Conservation (phyloP, 2,329 filamentous ascomycete genomes). For the Amylocarpus encephaloides region DNA sequence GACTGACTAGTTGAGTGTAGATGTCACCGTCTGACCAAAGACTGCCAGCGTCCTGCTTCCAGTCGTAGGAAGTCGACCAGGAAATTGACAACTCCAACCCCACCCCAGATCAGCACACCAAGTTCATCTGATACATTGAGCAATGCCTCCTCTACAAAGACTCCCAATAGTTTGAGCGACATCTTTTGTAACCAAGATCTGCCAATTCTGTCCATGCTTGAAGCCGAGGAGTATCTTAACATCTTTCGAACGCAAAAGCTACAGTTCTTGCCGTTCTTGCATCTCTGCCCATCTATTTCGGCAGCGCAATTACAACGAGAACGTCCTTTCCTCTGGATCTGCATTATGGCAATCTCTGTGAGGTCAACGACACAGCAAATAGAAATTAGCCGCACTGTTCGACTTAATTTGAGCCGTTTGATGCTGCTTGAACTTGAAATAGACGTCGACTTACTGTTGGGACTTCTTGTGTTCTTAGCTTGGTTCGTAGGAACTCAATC, state of each 20-base stretch:
- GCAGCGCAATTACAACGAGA: constrained; percentile 36
- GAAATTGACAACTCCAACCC: neutral
- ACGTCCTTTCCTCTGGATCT: constrained; percentile 45
- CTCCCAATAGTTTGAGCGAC: neutral
- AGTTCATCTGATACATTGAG: neutral
- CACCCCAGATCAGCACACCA: neutral
- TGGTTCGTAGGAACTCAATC: neutral
- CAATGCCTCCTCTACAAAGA: neutral
- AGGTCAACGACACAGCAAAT: constrained; percentile 38
- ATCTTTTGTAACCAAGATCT: neutral
- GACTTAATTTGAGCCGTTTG: constrained; percentile 40
- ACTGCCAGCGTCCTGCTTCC: neutral
- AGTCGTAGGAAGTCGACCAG: neutral
- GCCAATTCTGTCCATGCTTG: constrained; percentile 27
- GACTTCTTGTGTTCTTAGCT: constrained; percentile 33
- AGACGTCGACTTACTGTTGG: constrained; percentile 46
- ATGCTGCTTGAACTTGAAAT: constrained; percentile 44
- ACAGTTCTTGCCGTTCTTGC: constrained; percentile 40
- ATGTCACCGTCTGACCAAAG: neutral
- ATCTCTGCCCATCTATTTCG: constrained; percentile 34
- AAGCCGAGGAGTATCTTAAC: constrained; percentile 36
- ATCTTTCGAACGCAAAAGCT: constrained; percentile 39
- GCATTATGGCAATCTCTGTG: constrained; percentile 42
- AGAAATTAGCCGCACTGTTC: constrained; percentile 36
- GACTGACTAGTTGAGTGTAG: neutral